Percentiles rank a stretch among this genome's conserved stretches.
Conservation (phyloP, 176 grass and related monocot species). For the Dactylis glomerata region DNA sequence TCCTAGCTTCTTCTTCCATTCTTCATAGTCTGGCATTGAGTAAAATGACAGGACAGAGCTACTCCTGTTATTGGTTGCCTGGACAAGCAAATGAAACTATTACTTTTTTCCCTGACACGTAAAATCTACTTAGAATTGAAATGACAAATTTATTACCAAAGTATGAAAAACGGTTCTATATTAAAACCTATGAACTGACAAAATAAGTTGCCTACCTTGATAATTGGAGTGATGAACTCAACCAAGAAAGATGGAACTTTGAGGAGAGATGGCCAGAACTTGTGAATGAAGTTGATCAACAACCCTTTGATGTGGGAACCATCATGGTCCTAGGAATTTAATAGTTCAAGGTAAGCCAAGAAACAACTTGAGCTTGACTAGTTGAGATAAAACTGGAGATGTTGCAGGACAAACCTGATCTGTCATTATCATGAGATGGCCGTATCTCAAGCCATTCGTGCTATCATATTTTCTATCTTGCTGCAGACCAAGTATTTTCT, state of each 20-base stretch:
- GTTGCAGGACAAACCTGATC: background rate
- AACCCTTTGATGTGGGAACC: constrained; percentile 94
- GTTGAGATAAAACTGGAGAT: no score
- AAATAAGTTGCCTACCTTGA: constrained; percentile 46
- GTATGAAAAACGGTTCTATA: background rate
- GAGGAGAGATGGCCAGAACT: background rate
- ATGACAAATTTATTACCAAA: no score
- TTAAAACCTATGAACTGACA: background rate
- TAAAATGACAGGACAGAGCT: constrained; percentile 51
- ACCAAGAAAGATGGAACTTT: background rate
- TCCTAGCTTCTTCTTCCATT: constrained; percentile 61
- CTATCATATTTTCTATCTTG: constrained; percentile 77
- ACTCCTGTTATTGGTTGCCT: constrained; percentile 59
- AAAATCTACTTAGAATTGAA: background rate
- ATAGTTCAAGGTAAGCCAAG: no score
- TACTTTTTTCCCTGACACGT: background rate
- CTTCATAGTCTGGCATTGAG: constrained; percentile 87
- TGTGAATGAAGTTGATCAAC: constrained; percentile 48
- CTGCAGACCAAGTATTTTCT: constrained; percentile 90
- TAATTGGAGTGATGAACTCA: constrained; percentile 89
- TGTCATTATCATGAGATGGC: constrained; percentile 98
- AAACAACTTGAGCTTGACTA: no score
- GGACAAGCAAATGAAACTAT: background rate
- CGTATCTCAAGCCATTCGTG: constrained; percentile 87
- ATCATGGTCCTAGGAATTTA: constrained; percentile 58